phyloP scores from a whole-genome alignment of 352 stramenopile genomes.

The Pythium volutum region DNA sequence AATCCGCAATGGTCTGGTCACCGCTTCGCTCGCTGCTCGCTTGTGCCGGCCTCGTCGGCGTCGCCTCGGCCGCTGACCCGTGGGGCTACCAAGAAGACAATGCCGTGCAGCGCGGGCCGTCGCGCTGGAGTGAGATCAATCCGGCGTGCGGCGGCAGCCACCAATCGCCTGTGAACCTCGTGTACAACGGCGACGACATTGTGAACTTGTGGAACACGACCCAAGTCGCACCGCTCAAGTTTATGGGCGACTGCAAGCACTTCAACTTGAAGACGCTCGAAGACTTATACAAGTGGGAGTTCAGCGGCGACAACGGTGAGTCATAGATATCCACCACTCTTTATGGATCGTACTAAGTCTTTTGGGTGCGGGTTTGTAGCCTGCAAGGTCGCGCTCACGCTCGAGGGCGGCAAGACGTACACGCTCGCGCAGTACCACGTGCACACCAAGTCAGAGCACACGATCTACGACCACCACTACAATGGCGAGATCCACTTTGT shows the following conservation, averaged over 20 bases:
- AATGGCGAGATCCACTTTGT: constrained; percentile 64
- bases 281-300: constrained; percentile 63
- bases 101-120: constrained; percentile 33
- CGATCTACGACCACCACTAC: constrained; percentile 41
- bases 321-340: not conserved
- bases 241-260: constrained; percentile 40
- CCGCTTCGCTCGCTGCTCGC: constrained; percentile 26
- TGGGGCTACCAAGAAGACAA: constrained; percentile 54
- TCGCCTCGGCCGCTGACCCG: constrained; percentile 21
- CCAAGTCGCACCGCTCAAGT: constrained; percentile 44
- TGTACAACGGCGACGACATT: constrained; percentile 31
- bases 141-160: constrained; percentile 33
- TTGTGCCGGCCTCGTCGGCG: constrained; percentile 19
- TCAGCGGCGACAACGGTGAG: constrained; percentile 36
- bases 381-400: constrained; percentile 50
- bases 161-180: constrained; percentile 61
- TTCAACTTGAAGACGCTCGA: constrained; percentile 60
- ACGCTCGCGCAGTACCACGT: constrained; percentile 61
- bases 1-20: constrained; percentile 26
- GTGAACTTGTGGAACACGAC: constrained; percentile 45
- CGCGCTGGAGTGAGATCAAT: constrained; percentile 40
- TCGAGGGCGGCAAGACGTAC: constrained; percentile 42
- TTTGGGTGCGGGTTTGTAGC: constrained; percentile 21
- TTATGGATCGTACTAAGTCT: not conserved
- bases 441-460: constrained; percentile 59